Conservation (phyloP, 345 rosid genomes). For the Populus tremula region DNA sequence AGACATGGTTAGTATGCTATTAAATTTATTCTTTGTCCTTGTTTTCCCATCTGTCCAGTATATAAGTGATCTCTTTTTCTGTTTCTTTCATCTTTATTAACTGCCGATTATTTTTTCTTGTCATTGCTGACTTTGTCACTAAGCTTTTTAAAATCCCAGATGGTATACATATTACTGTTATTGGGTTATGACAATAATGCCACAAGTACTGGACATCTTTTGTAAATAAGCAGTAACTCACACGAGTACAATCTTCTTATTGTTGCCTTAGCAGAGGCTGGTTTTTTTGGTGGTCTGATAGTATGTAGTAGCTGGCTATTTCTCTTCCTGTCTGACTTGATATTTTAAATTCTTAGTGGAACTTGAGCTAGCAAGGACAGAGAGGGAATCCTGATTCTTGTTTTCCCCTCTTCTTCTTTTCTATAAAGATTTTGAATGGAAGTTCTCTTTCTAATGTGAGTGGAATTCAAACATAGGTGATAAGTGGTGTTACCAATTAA, state of each 20-base stretch:
- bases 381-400: background rate
- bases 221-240: background rate
- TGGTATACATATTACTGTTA: background rate
- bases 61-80: background rate
- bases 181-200: background rate
- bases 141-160: background rate
- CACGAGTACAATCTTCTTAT: background rate
- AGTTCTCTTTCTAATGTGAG: background rate
- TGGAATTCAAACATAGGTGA: background rate
- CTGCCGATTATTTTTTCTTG: background rate
- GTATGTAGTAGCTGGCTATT: background rate
- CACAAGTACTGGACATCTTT: background rate
- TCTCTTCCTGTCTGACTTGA: background rate
- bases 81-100: background rate
- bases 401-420: background rate
- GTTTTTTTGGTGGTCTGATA: background rate
- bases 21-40: background rate
- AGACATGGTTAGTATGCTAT: constrained; percentile 54
- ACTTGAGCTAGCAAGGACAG: background rate
- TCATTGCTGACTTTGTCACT: background rate
- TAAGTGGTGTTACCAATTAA: background rate
- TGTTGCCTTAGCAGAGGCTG: background rate
- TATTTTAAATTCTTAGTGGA: background rate
- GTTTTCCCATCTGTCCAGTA: background rate
- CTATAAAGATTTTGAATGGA: background rate